These are phyloP conservation scores for Phytophthora nicotianae DNA, from an alignment of 352 stramenopile species.

Conservation along the genomic window DNA sequence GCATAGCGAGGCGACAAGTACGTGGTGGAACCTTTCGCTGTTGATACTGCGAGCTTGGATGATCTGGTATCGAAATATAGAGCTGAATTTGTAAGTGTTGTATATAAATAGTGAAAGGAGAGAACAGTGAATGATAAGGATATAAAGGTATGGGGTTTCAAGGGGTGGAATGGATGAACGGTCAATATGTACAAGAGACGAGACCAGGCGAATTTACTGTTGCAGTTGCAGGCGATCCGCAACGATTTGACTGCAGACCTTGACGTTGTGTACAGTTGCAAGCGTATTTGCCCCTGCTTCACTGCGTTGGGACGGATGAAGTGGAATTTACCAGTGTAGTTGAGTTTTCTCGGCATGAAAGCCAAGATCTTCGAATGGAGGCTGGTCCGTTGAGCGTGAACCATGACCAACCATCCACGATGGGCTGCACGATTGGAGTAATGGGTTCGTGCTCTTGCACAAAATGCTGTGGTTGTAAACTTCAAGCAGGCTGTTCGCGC, in stretches of 20 bases:
- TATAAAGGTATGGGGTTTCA: neutral
- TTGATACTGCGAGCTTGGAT: constrained; percentile 3
- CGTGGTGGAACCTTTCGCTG: neutral
- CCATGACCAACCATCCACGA: constrained; percentile 21
- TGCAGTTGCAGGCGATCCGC: constrained; percentile 11
- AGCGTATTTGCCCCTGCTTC: constrained; percentile 3
- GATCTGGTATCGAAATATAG: neutral
- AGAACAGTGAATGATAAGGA: neutral
- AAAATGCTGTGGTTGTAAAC: constrained; percentile 21
- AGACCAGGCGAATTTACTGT: constrained; percentile 16
- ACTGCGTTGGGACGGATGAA: neutral
- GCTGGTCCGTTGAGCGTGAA: neutral
- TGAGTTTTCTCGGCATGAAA: neutral
- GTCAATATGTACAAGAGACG: constrained; percentile 19
- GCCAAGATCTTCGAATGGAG: neutral
- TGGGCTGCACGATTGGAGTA: constrained; percentile 29
- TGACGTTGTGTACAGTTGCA: neutral
- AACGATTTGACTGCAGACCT: constrained; percentile 6
- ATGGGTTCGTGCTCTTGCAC: constrained; percentile 20
- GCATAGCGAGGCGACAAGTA: constrained; percentile 12
- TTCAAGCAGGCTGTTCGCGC: constrained; percentile 23
- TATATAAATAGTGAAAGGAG: neutral
- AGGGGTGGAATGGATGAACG: constrained; percentile 5
- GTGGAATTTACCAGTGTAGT: neutral
- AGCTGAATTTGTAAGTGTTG: constrained; percentile 6